Evolutionary conservation across 1,284 basidiomycete genomes (phyloP), one percentile per base, ranked within the genome.

Genomic region (Heterobasidion irregulare): DNA sequence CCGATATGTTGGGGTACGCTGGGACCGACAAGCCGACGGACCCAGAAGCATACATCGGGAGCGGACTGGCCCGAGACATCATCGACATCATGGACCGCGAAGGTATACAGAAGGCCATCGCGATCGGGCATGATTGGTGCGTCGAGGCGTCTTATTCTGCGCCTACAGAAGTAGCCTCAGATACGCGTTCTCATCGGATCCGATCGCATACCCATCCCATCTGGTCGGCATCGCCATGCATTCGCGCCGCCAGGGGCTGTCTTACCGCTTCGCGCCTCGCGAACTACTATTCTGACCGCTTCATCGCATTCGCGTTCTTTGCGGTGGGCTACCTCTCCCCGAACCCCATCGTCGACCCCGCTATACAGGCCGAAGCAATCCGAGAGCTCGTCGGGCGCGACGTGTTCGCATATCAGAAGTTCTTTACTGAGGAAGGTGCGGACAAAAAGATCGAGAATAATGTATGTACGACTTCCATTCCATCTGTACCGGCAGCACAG

Each of bases 1-100:
- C 77, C 12, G 78, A 82, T 63, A 70, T 76, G 68, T 71, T 81
- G 10, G 80, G 79, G 5, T 81, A 80, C 54, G 79, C 76, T 12
- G 72, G 70, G 5, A 79, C 78, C 10, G 73, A 74, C 60, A 80
- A 77, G 59, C 80, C 80, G 1, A 62, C 61, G 0, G 71, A 76
- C 45, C 63, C 72, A 1, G 62, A 62, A 15, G 58, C 61, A 7
- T 83, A 80, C 64, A 65, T 64, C 16, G 62, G 65, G 1, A 74
- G 68, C 56, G 63, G 65, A 13, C 63, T 78, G 15, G 68, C 68
- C 35, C 64, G 70, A 36, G 78, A 82, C 61, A 55, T 81, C 18
- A 60, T 76, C 16, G 77, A 77, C 52, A 70, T 80, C 38, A 61
- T 80, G 48, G 71, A 79, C 57, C 65, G 65, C 6, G 71, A 73